phyloP scores from a whole-genome alignment of 2,329 filamentous ascomycete genomes.

The Exutisphaerella laricina region DNA sequence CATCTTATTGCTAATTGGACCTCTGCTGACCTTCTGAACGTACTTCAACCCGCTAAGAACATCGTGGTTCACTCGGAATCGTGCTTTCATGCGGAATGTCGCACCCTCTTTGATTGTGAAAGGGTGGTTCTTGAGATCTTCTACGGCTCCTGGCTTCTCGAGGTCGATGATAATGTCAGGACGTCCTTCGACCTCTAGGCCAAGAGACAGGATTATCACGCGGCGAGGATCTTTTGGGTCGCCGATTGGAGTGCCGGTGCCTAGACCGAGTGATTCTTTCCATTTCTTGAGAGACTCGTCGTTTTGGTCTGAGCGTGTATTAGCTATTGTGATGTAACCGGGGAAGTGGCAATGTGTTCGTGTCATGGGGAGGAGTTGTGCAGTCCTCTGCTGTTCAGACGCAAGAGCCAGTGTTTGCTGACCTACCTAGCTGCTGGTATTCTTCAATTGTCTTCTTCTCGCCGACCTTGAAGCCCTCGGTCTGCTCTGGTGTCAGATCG shows the following conservation, averaged over 20 bases:
- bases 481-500: conserved; percentile 79
- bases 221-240: conserved; percentile 70
- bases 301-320: conserved; percentile 50
- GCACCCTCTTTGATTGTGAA: conserved; percentile 97
- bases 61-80: conserved; percentile 94
- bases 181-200: conserved; percentile 77
- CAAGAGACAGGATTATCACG: conserved; percentile 88
- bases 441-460: conserved; percentile 98
- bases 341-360: background rate
- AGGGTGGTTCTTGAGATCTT: conserved; percentile 78
- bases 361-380: no score
- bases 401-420: background rate
- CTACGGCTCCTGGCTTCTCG: conserved; percentile 64
- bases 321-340: background rate
- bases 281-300: conserved; percentile 96
- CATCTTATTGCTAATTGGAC: conserved; percentile 83
- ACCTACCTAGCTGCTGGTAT: conserved; percentile 72
- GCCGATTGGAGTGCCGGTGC: conserved; percentile 50
- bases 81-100: conserved; percentile 88
- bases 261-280: conserved; percentile 92
- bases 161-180: conserved; percentile 85
- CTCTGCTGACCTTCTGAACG: conserved; percentile 86
- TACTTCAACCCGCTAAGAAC: conserved; percentile 95
- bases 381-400: no score
- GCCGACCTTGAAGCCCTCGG: conserved; percentile 94